phyloP scores from a whole-genome alignment of 768 basidiomycete genomes.

The Lepiota venenata region DNA sequence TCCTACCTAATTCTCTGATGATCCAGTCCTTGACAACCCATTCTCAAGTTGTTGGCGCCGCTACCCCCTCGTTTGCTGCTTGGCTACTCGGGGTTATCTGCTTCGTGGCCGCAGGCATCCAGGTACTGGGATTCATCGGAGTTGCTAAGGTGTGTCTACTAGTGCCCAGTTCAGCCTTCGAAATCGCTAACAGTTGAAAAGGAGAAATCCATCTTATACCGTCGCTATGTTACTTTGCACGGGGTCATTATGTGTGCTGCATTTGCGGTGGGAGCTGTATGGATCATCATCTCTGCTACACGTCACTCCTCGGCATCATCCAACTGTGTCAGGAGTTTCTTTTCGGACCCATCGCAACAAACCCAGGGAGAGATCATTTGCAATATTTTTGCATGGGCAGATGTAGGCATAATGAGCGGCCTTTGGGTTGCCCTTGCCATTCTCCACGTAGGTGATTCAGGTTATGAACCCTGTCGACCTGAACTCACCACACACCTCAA shows the following conservation, averaged over 20 bases:
- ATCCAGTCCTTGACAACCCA: constrained; percentile 4
- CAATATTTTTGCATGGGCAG: constrained; percentile 89
- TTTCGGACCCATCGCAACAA: constrained; percentile 34
- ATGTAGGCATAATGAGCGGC: constrained; percentile 87
- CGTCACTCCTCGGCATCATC: constrained; percentile 70
- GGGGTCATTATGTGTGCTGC: constrained; percentile 47
- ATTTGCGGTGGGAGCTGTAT: constrained; percentile 76
- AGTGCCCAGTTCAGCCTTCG: neutral
- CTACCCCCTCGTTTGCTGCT: constrained; percentile 73
- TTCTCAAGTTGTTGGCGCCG: constrained; percentile 75
- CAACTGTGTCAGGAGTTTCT: constrained; percentile 62
- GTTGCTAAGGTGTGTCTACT: constrained; percentile 60
- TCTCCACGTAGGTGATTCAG: constrained; percentile 55
- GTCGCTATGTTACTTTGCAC: constrained; percentile 70
- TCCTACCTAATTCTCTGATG: neutral
- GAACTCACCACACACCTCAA: constrained; percentile 18
- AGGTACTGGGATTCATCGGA: constrained; percentile 83
- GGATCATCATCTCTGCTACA: constrained; percentile 78
- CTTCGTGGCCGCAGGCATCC: constrained; percentile 72
- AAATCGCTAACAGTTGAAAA: constrained; percentile 22
- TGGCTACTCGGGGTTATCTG: constrained; percentile 74
- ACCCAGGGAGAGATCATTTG: constrained; percentile 73
- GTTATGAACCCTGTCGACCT: neutral
- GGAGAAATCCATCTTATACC: constrained; percentile 66
- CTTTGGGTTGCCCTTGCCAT: constrained; percentile 81